A percentile compares a stretch with the other conserved stretches of the same genome.
phyloP scores from a whole-genome alignment of 1,284 basidiomycete species.

The Entoloma clypeatum region DNA sequence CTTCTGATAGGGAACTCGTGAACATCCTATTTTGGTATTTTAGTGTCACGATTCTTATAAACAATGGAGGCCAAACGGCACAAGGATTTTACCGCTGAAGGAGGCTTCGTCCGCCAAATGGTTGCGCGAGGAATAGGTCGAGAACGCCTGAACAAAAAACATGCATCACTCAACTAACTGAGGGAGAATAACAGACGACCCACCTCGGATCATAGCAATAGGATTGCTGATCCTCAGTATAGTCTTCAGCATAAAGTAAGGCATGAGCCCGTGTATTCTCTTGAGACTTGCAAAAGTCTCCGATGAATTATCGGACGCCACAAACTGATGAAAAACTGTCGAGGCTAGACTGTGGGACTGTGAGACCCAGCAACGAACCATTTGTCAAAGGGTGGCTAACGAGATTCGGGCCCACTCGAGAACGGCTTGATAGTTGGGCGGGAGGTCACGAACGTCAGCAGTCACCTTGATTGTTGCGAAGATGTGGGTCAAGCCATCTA shows the following conservation, averaged over 20 bases:
- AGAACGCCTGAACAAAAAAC: slow-evolving; percentile 52
- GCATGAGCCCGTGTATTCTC: slow-evolving; percentile 94
- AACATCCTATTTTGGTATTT: slow-evolving; percentile 73
- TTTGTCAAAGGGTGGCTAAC: slow-evolving; percentile 43
- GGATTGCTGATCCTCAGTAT: slow-evolving; percentile 94
- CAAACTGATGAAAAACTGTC: slow-evolving; percentile 92
- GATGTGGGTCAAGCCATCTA: slow-evolving; percentile 83
- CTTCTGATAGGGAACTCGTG: slow-evolving; percentile 86
- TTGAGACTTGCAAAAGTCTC: slow-evolving; percentile 87
- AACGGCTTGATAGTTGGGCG: slow-evolving; percentile 83
- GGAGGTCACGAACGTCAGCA: slow-evolving; percentile 75
- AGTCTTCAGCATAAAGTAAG: slow-evolving; percentile 94
- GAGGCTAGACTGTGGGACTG: slow-evolving; percentile 68
- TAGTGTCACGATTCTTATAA: slow-evolving; percentile 1
- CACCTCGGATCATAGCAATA: slow-evolving; percentile 87
- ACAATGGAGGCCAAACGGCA: neutral
- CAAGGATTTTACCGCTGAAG: slow-evolving; percentile 65
- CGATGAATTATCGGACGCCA: slow-evolving; percentile 91
- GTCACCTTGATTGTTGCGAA: slow-evolving; percentile 88
- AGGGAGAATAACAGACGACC: slow-evolving; percentile 13
- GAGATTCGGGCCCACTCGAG: slow-evolving; percentile 97
- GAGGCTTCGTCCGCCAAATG: slow-evolving; percentile 91
- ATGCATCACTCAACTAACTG: slow-evolving; percentile 2
- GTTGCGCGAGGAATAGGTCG: slow-evolving; percentile 96
- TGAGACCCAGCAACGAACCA: slow-evolving; percentile 9